Base-by-base conservation (phyloP, 2,329 filamentous ascomycete genomes). In the Calonectria hongkongensis region DNA sequence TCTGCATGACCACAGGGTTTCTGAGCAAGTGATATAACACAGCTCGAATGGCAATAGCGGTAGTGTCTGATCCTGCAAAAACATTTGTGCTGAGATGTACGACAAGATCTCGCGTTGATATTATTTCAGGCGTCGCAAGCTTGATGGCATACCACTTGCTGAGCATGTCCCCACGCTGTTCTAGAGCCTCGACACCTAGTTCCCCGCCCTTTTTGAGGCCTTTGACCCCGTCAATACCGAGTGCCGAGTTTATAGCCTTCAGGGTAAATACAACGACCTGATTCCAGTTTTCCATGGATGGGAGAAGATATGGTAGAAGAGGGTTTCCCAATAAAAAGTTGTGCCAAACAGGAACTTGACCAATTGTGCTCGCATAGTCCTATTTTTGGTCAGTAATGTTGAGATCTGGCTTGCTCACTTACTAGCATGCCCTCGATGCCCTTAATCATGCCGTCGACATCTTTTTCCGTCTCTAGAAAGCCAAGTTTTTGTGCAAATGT, bases 391-490 rank as follows among this genome's bases (percentile, higher is more conserved):
- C 2, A 64, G 45, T 7, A 15, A 25, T 8, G 36, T 41, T n/a
- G 18, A 25, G 13, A 45, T 8, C 1, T 3, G 3, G 21, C 21
- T 1, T 47, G 15, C 43, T 13, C 13, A 33, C 68, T 36, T 71
- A 71, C 73, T 12, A 74, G 50, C 12, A 66, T 60, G 15, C 18
- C 60, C 28, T 69, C 66, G 21, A 73, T 73, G 4, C 51, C 65
- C 2, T 51, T 33, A n/a, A 88, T 86, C 2, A 87, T 80, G 0
- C 82, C 83, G 21, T 84, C 82, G 9, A 87, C 83, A 62, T 89
- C 88, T 7, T 84, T 78, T 0, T 86, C 87, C 21, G 71, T 66
- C 51, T 89, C 86, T 0, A 89, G 79, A 68, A 89, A 87, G 0
- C 87, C 88, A 76, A 85, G 81, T 0, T 78, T 74, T 10, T 76